phyloP scores from a whole-genome alignment of 352 stramenopile species.

The Pythium rishiriense region DNA sequence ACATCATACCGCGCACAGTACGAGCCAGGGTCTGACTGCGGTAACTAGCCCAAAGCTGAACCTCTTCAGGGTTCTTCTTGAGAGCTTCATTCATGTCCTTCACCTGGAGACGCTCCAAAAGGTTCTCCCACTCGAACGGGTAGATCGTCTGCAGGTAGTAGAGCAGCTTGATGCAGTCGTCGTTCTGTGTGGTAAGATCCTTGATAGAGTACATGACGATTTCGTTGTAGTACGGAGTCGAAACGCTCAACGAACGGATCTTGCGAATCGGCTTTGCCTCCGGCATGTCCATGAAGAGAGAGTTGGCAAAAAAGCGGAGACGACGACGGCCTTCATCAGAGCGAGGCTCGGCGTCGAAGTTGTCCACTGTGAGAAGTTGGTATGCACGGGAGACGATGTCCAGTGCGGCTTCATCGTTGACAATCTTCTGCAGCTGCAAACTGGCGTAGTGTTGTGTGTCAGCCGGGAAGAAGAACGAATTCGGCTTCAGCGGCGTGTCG shows the following conservation, averaged over 20 bases:
- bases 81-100: constrained; percentile 87
- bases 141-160: constrained; percentile 94
- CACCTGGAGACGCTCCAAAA: constrained; percentile 69
- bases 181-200: constrained; percentile 82
- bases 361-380: constrained; percentile 84
- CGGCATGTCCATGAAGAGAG: constrained; percentile 90
- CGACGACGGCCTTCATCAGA: constrained; percentile 85
- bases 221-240: constrained; percentile 90
- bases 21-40: constrained; percentile 82
- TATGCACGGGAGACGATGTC: constrained; percentile 87
- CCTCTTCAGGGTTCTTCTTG: constrained; percentile 81
- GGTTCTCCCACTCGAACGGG: constrained; percentile 84
- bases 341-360: constrained; percentile 85
- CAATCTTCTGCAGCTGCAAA: constrained; percentile 73
- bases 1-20: constrained; percentile 88
- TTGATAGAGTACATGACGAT: constrained; percentile 91
- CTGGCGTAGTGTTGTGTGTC: constrained; percentile 83
- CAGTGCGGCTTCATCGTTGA: constrained; percentile 79
- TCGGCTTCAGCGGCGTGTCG: constrained; percentile 81
- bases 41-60: constrained; percentile 86
- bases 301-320: constrained; percentile 87
- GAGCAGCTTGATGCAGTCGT: constrained; percentile 95
- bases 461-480: constrained; percentile 88
- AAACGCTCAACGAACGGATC: constrained; percentile 83
- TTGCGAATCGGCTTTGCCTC: constrained; percentile 84